Evolutionary conservation across 73 alveolate genomes (phyloP).

Genomic region (Uronychia setigera): DNA sequence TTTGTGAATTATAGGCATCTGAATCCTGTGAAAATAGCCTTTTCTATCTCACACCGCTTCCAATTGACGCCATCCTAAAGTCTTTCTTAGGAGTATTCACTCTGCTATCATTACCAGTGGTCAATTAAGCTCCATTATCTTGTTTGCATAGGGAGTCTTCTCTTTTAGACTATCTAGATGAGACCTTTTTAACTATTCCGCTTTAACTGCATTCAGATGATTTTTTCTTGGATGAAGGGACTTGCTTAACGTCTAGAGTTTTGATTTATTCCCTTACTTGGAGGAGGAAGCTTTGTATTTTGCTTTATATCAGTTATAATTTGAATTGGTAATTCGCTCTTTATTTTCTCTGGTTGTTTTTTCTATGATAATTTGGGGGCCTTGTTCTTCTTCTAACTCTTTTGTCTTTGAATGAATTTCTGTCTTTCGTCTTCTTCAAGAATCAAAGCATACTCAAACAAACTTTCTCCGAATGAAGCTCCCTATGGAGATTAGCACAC

Average conservation of each 20-base stretch:
- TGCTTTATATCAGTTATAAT: neutral
- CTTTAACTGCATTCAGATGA: too few species aligned
- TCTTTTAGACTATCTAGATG: neutral
- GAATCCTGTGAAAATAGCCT: too few species aligned
- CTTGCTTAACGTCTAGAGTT: neutral
- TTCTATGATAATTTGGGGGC: too few species aligned
- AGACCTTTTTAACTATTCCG: neutral
- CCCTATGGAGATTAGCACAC: constrained; percentile 9
- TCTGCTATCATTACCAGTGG: neutral
- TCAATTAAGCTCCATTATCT: neutral
- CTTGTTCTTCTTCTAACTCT: constrained; percentile 11
- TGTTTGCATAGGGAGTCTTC: too few species aligned
- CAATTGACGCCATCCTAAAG: neutral
- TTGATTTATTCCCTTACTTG: neutral
- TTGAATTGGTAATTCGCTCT: neutral
- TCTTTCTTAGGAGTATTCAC: neutral
- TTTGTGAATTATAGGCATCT: too few species aligned
- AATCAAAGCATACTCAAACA: constrained; percentile 26
- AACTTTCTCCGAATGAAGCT: constrained; percentile 32
- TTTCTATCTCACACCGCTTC: neutral
- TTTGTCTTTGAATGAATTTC: constrained; percentile 1
- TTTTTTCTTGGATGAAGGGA: neutral
- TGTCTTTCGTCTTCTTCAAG: constrained; percentile 51
- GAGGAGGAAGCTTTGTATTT: neutral
- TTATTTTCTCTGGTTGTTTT: neutral